phyloP scores from a whole-genome alignment of 116 monocot species.

The Papilionanthe hybrid region DNA sequence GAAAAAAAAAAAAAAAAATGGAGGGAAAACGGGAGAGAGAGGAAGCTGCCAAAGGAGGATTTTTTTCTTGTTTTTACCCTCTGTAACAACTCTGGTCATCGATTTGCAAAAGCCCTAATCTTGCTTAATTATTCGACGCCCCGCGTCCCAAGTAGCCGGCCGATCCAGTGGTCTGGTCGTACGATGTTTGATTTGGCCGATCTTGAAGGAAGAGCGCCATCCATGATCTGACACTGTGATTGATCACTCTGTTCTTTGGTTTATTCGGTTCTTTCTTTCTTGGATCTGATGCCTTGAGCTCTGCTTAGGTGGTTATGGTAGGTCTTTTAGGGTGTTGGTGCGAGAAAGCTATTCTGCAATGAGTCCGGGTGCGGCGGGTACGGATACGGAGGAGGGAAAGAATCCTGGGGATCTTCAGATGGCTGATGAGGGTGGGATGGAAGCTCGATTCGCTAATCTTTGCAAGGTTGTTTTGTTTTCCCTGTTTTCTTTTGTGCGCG shows the following conservation, averaged over 20 bases:
- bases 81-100: conserved; percentile 4
- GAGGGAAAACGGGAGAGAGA: conserved; percentile 2
- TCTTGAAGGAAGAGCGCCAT: not conserved
- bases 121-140: not conserved
- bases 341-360: conserved; percentile 7
- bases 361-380: conserved; percentile 28
- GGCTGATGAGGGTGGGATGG: conserved; percentile 27
- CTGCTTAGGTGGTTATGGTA: not conserved
- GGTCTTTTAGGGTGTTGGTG: conserved; percentile 28
- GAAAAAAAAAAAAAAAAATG: not conserved
- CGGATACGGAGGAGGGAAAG: conserved; percentile 19
- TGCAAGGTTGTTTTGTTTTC: conserved; percentile 49
- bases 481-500: not conserved
- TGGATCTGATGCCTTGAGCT: not conserved
- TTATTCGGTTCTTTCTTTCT: not conserved
- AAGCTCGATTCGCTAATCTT: conserved; percentile 44
- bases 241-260: not conserved
- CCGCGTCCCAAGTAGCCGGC: not conserved
- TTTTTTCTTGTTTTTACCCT: not conserved
- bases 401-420: conserved; percentile 12
- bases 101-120: conserved; percentile 21
- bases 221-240: not conserved
- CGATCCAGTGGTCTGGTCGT: not conserved
- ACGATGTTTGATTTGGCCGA: not conserved
- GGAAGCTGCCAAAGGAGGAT: conserved; percentile 1